Percentiles rank a stretch among this genome's conserved stretches.
phyloP scores from a whole-genome alignment of 345 rosid genomes.

The Diplotaxis tenuifolia region DNA sequence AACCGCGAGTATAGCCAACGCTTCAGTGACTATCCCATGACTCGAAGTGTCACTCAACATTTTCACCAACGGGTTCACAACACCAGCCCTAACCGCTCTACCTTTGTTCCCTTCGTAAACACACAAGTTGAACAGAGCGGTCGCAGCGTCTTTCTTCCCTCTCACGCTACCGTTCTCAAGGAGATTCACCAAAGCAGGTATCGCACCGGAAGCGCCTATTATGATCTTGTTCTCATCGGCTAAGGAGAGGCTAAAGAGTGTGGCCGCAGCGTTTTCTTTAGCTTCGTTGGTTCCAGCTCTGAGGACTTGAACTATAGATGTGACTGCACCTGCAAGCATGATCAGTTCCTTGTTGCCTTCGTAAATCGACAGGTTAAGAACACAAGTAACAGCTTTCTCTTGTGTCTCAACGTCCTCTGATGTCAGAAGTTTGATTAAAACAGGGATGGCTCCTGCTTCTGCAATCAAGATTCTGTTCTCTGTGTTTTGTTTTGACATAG shows the following conservation, averaged over 20 bases:
- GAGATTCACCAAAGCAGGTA: slow-evolving; percentile 71
- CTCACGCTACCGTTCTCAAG: slow-evolving; percentile 65
- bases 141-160: slow-evolving; percentile 96
- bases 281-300: slow-evolving; percentile 87
- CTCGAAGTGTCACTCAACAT: slow-evolving; percentile 63
- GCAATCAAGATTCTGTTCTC: slow-evolving; percentile 84
- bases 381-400: slow-evolving; percentile 84
- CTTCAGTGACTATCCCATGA: slow-evolving; percentile 65
- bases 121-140: slow-evolving; percentile 88
- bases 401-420: slow-evolving; percentile 55
- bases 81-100: slow-evolving; percentile 81
- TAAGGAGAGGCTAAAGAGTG: slow-evolving; percentile 85
- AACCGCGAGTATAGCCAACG: slow-evolving; percentile 76
- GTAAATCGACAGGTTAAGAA: slow-evolving; percentile 86
- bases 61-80: slow-evolving; percentile 58
- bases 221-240: slow-evolving; percentile 88
- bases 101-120: slow-evolving; percentile 84
- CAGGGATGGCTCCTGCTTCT: slow-evolving; percentile 83
- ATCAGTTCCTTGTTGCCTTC: slow-evolving; percentile 75
- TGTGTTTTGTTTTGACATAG: slow-evolving; percentile 78
- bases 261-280: slow-evolving; percentile 91
- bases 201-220: slow-evolving; percentile 88
- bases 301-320: slow-evolving; percentile 81
- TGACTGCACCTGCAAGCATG: slow-evolving; percentile 84
- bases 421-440: slow-evolving; percentile 60